Evolutionary conservation across 352 stramenopile species (phyloP), one percentile per base, ranked within the genome.

Genomic region (Pythium rishiriense): DNA sequence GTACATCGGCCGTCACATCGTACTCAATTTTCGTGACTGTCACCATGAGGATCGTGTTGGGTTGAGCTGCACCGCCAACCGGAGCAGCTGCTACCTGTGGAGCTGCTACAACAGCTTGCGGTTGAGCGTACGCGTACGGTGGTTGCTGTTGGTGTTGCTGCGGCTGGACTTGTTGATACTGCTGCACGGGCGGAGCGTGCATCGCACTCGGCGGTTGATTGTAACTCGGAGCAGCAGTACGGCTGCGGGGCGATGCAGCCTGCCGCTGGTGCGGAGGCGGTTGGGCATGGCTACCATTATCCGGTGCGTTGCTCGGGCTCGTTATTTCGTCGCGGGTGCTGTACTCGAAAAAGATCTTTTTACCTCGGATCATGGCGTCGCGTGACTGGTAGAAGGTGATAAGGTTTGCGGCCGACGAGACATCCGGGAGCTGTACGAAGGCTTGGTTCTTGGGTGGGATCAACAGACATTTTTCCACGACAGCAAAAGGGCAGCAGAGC

Each of bases 1-100:
- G 69, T 28, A 92, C 83, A 35, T 92, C 85, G 15, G 87, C 83
- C 0, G 84, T 92, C 39, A 94, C 81, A 46, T 91, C 81, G 67
- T 91, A 94, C 55, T 94, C 79, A 39, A 94, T 92, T 50, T 90
- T 91, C 51, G 83, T 85, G 31, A 94, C 78, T 1, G 80, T 78
- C 12, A 89, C 83, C 81, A 94, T 89, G 24, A 94, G 58, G 53
- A 94, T 92, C 57, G 82, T 83, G 58, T 89, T 87, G 0, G 79
- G 69, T 33, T 66, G 58, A 9, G 72, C 31, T 1, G 21, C 41
- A 62, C 5, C 24, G 24, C 22, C 22, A 62, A 24, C 15, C 15
- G 52, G 39, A 35, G 42, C 49, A 14, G 42, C 24, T 24, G 37
- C 25, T 14, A 46, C 17, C 28, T 47, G 43, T 3, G 43, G 25